Conservation (phyloP, 2,329 filamentous ascomycete genomes). For the Alternaria angustiovoidea region DNA sequence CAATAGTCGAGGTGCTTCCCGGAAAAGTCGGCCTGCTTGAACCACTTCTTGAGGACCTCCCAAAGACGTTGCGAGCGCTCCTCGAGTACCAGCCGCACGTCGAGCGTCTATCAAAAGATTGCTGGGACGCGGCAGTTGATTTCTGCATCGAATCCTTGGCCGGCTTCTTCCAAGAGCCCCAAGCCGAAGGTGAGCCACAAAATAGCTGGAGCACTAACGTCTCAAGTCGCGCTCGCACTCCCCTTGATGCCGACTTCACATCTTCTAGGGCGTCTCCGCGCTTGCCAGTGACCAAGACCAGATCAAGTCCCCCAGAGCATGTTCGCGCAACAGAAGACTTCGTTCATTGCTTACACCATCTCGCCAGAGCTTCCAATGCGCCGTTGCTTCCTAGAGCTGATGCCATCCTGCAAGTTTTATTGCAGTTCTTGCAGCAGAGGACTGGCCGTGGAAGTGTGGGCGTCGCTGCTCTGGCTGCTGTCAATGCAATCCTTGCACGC, state of each 20-base stretch:
- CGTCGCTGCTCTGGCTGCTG: slow-evolving; percentile 74
- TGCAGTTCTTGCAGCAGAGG: slow-evolving; percentile 69
- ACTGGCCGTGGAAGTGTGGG: slow-evolving; percentile 72
- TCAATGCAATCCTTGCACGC: slow-evolving; percentile 74
- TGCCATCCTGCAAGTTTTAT: slow-evolving; percentile 63
- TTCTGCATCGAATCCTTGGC: slow-evolving; percentile 74
- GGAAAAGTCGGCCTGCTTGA: slow-evolving; percentile 70
- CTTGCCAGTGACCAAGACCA: slow-evolving; percentile 26
- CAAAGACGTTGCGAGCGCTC: slow-evolving; percentile 75
- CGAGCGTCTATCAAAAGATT: slow-evolving; percentile 74
- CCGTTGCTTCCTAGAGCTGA: slow-evolving; percentile 67
- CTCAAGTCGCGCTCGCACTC: slow-evolving; percentile 43
- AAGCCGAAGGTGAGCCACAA: slow-evolving; percentile 30
- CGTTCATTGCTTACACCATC: slow-evolving; percentile 70
- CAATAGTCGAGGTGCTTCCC: slow-evolving; percentile 79
- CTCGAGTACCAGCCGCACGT: slow-evolving; percentile 78
- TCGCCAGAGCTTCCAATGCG: slow-evolving; percentile 72
- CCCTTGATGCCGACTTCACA: slow-evolving; percentile 38
- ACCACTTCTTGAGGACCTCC: slow-evolving; percentile 77
- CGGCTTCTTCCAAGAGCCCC: slow-evolving; percentile 30
- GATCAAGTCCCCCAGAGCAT: slow-evolving; percentile 31
- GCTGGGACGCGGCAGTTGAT: slow-evolving; percentile 73
- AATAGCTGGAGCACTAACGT: slow-evolving; percentile 42
- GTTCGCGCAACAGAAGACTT: slow-evolving; percentile 45
- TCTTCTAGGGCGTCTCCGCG: slow-evolving; percentile 37